Evolutionary conservation across 345 rosid genomes (phyloP).

Genomic region (Streptanthus diversifolius): DNA sequence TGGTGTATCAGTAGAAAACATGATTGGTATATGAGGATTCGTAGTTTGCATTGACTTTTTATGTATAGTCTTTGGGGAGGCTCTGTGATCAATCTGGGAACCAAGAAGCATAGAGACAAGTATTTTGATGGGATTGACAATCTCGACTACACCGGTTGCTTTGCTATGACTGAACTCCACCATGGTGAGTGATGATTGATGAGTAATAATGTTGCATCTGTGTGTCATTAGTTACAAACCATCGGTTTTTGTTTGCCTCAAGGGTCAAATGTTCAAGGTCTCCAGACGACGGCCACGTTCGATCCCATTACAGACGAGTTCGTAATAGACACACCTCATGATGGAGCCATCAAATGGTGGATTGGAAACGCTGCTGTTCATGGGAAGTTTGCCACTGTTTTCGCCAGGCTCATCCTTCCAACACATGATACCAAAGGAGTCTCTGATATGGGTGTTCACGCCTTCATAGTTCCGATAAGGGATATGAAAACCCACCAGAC

Average conservation of each 20-base stretch:
- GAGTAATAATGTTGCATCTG: neutral
- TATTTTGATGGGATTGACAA: constrained; percentile 81
- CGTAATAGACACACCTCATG: constrained; percentile 74
- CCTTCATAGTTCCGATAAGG: constrained; percentile 93
- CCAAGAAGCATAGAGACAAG: constrained; percentile 91
- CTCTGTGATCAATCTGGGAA: constrained; percentile 85
- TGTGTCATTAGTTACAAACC: constrained; percentile 4
- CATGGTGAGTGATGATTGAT: constrained; percentile 55
- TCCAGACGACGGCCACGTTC: constrained; percentile 84
- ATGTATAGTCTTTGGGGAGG: constrained; percentile 97
- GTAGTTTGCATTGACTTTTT: neutral
- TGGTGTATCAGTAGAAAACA: too few species aligned
- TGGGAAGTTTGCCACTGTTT: constrained; percentile 93
- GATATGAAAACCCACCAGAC: constrained; percentile 76
- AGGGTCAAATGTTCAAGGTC: constrained; percentile 95
- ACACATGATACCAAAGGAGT: constrained; percentile 70
- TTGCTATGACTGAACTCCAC: constrained; percentile 99
- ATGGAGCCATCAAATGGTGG: constrained; percentile 99
- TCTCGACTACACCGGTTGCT: constrained; percentile 88
- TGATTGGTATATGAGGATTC: too few species aligned
- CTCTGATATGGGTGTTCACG: constrained; percentile 95
- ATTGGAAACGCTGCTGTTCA: constrained; percentile 99
- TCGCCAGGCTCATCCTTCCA: constrained; percentile 83
- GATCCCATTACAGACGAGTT: constrained; percentile 83
- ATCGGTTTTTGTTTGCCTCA: neutral